Evolutionary conservation across 768 basidiomycete genomes (phyloP).

Genomic region (Termitomyces sp.): DNA sequence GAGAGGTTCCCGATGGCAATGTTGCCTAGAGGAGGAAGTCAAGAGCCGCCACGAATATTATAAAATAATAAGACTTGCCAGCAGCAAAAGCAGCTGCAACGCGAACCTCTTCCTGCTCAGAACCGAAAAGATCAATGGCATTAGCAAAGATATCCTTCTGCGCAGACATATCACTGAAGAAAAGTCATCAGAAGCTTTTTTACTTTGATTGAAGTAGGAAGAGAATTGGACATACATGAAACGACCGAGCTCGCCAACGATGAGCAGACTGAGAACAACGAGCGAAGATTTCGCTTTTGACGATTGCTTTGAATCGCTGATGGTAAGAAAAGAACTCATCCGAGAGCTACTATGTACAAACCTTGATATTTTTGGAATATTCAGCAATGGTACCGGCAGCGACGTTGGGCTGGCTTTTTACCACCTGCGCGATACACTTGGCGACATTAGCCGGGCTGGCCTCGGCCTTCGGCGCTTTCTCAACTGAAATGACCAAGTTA

Average conservation of each 20-base stretch:
- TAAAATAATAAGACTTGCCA: conserved; percentile 40
- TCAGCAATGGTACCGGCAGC: conserved; percentile 84
- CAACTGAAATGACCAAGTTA: conserved; percentile 60
- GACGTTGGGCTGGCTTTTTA: conserved; percentile 63
- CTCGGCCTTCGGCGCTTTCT: conserved; percentile 61
- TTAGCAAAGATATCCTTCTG: conserved; percentile 77
- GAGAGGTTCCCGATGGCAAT: conserved; percentile 92
- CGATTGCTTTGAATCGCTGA: conserved; percentile 29
- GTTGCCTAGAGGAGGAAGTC: conserved; percentile 54
- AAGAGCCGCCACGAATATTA: background rate
- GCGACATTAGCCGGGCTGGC: conserved; percentile 70
- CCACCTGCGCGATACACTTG: conserved; percentile 80
- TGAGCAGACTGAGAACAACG: conserved; percentile 79
- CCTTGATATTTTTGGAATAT: conserved; percentile 81
- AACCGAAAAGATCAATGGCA: conserved; percentile 69
- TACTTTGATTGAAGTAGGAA: background rate
- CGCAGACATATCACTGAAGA: conserved; percentile 80
- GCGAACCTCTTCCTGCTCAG: conserved; percentile 81
- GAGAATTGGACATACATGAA: conserved; percentile 58
- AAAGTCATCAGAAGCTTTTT: background rate
- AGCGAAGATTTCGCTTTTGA: conserved; percentile 65
- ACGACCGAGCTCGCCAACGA: conserved; percentile 91
- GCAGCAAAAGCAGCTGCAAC: conserved; percentile 94
- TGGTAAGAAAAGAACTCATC: background rate
- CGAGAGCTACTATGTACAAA: conserved; percentile 22